These are phyloP conservation scores for Stephania japonica DNA, from an alignment of 164 flowering plant genomes.

Conservation along the genomic window DNA sequence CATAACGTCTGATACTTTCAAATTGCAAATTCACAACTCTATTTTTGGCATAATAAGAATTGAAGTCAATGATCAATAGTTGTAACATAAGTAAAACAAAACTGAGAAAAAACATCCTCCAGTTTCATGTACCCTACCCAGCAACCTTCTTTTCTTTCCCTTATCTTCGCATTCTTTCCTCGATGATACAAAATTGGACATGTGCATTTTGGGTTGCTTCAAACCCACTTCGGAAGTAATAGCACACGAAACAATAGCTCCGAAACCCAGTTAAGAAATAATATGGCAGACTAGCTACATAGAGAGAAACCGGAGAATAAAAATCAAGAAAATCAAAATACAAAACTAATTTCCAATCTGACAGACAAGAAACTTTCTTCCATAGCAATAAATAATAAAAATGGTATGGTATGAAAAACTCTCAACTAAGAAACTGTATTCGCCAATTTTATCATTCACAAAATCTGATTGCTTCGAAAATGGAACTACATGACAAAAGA, in stretches of 20 bases:
- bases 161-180: background rate
- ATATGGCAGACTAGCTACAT: background rate
- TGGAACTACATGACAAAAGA: too few species aligned
- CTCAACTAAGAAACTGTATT: too few species aligned
- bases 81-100: background rate
- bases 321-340: too few species aligned
- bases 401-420: too few species aligned
- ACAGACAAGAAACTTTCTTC: too few species aligned
- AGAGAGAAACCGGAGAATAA: too few species aligned
- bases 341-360: too few species aligned
- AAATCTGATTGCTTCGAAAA: too few species aligned
- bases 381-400: too few species aligned
- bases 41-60: background rate
- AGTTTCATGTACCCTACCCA: background rate
- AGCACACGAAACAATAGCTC: background rate
- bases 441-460: too few species aligned
- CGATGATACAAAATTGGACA: background rate
- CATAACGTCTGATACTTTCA: background rate
- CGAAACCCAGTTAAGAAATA: too few species aligned
- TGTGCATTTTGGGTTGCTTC: background rate
- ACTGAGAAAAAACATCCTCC: background rate
- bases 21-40: background rate
- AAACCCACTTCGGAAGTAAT: background rate
- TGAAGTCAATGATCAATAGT: too few species aligned
- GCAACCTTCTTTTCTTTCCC: background rate